Evolutionary conservation across 495 filamentous ascomycete genomes (phyloP), one percentile per base, ranked within the genome.

Genomic region (Copromyces sp.): DNA sequence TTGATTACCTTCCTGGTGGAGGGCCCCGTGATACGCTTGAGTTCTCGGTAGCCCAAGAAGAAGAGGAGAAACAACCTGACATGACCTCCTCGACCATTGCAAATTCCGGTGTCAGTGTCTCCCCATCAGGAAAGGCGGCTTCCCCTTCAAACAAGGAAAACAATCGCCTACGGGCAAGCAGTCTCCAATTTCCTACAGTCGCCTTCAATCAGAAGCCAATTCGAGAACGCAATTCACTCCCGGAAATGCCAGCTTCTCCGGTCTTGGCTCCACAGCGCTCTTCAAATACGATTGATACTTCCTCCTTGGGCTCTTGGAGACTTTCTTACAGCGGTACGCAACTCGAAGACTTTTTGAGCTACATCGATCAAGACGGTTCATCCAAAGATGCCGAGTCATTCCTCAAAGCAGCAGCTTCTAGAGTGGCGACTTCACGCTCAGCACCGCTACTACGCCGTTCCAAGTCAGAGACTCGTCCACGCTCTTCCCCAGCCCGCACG

Each of bases 1-100:
- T 77, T 45, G 77, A 74, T 3, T 35, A 75, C 37, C 75, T 65
- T 9, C 80, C 77, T 20, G 76, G 82, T 24, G 78, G 81, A 24
- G 81, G 82, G 7, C 81, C 81, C 53, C 77, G 83, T 69, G 83
- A 84, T 76, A 80, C 77, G 70, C 75, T 83, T 45, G 81, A 84
- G 72, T 83, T 83, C 70, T 79, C 77, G 1, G 80, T 83, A 41
- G 20, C 71, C 29, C 75, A 77, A 7, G 65, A 70, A 20, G 53
- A 70, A 11, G 24, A 76, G 14, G 39, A 72, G 37, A 0, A 72
- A 17, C 59, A 38, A 1, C 14, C 29, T 8, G 69, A 72, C 16
- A 73, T 41, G 42, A 73, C 59, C 37, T 16, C 65, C 5, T 42
- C 20, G 53, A 71, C 61, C 69, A 72, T 35, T 32, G n/a, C 9